A percentile compares a stretch with the other conserved stretches of the same genome.
Evolutionary conservation across 768 basidiomycete species (phyloP).

Genomic region (Pulveroboletus sp.): DNA sequence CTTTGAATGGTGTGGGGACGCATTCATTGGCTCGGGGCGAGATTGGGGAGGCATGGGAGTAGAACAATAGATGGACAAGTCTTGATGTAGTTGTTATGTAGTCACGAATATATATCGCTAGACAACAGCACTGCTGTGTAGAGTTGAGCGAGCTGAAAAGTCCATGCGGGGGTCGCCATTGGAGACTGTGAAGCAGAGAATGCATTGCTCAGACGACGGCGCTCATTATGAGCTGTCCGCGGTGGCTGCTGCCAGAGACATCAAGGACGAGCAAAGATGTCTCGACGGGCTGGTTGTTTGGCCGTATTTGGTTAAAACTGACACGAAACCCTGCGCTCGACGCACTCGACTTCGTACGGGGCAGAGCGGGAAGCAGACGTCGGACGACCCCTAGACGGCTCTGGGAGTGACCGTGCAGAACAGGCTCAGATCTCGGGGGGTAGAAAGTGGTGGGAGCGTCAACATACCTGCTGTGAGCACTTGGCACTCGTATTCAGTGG

Average conservation of each 20-base stretch:
- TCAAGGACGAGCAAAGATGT: not conserved
- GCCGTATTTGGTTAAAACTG: not conserved
- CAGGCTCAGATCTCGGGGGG: no score
- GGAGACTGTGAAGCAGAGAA: not conserved
- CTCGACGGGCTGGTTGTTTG: slow-evolving; percentile 13
- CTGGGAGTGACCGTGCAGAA: no score
- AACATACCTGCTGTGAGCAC: no score
- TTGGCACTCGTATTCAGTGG: no score
- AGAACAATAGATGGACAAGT: not conserved
- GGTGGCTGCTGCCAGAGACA: slow-evolving; percentile 1
- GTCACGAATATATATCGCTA: slow-evolving; percentile 7
- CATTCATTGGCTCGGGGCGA: slow-evolving; percentile 69
- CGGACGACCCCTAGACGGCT: no score
- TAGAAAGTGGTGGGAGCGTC: no score
- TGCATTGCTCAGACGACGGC: slow-evolving; percentile 13
- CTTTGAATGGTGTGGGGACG: slow-evolving; percentile 72
- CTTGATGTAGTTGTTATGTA: slow-evolving; percentile 5
- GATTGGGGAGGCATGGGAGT: slow-evolving; percentile 30
- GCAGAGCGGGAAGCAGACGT: no score
- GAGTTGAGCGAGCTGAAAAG: not conserved
- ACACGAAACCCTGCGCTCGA: no score
- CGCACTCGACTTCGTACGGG: no score
- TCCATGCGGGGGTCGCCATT: slow-evolving; percentile 16
- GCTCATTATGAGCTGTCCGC: slow-evolving; percentile 16
- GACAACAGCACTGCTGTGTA: slow-evolving; percentile 2